Evolutionary conservation across 2,329 filamentous ascomycete species (phyloP).

Genomic region (Ophiocordyceps camponoti-rufipedis): DNA sequence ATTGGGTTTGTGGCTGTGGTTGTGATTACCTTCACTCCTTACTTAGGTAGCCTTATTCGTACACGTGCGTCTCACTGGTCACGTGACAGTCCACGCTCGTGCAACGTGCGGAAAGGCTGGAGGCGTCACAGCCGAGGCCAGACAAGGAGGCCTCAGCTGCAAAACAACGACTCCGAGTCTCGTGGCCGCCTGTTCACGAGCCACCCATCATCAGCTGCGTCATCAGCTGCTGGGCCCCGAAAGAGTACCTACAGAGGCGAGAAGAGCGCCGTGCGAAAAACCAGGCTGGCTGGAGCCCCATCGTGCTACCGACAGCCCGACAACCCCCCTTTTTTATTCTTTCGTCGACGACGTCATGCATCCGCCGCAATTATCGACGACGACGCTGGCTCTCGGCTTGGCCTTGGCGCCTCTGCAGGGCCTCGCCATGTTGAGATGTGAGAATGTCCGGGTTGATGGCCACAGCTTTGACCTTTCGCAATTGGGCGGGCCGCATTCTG

Average conservation of each 20-base stretch:
- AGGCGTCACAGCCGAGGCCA: neutral
- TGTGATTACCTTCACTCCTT: too few species aligned
- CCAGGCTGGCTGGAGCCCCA: neutral
- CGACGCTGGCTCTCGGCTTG: constrained; percentile 18
- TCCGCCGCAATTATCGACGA: constrained; percentile 16
- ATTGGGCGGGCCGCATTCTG: constrained; percentile 49
- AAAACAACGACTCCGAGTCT: neutral
- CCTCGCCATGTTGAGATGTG: constrained; percentile 40
- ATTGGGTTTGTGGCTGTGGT: too few species aligned
- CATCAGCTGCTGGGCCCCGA: too few species aligned
- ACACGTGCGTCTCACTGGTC: neutral
- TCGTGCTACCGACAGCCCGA: neutral
- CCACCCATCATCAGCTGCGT: too few species aligned
- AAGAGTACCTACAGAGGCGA: neutral
- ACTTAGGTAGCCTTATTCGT: too few species aligned
- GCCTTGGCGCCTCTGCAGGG: constrained; percentile 18
- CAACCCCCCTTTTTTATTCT: neutral
- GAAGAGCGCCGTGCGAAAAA: too few species aligned
- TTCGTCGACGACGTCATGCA: constrained; percentile 14
- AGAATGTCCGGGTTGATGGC: constrained; percentile 37
- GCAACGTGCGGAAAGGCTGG: neutral
- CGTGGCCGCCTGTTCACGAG: too few species aligned
- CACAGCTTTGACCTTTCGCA: constrained; percentile 44
- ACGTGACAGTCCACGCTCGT: neutral
- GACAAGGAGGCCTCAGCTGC: neutral